Percentiles rank a stretch among this genome's conserved stretches.
Evolutionary conservation across 2,329 filamentous ascomycete species (phyloP).

Genomic region (Cercospora sp.): DNA sequence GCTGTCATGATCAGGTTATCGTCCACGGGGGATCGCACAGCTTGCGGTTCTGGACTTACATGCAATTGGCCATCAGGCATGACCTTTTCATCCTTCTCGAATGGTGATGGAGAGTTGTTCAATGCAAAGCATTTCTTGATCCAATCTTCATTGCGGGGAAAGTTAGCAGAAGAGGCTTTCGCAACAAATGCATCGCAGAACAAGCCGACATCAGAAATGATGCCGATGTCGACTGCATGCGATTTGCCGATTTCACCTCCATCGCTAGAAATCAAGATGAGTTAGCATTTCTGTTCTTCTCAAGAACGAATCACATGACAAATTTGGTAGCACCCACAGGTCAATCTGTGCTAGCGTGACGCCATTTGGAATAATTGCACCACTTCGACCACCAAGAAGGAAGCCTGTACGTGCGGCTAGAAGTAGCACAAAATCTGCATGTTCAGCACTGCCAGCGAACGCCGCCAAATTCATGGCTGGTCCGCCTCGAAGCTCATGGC

Average conservation of each 20-base stretch:
- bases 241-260: slow-evolving; percentile 48
- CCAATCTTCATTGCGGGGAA: slow-evolving; percentile 30
- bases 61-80: slow-evolving; percentile 38
- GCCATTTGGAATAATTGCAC: slow-evolving; percentile 39
- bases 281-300: neutral
- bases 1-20: slow-evolving; percentile 37
- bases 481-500: slow-evolving; percentile 42
- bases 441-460: slow-evolving; percentile 35
- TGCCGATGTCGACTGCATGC: slow-evolving; percentile 42
- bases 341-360: slow-evolving; percentile 49
- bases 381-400: slow-evolving; percentile 23
- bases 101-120: slow-evolving; percentile 31
- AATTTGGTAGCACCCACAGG: slow-evolving; percentile 18
- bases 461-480: slow-evolving; percentile 41
- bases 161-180: slow-evolving; percentile 15
- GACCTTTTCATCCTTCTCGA: slow-evolving; percentile 27
- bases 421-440: slow-evolving; percentile 47
- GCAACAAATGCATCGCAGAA: slow-evolving; percentile 34
- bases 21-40: neutral
- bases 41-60: neutral
- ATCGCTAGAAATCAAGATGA: slow-evolving; percentile 29
- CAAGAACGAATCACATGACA: neutral
- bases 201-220: slow-evolving; percentile 44
- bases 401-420: slow-evolving; percentile 35
- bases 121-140: slow-evolving; percentile 34